Evolutionary conservation across 139 green algal genomes (phyloP), one percentile per base, ranked within the genome.

Genomic region (Ostreobium quekettii): DNA sequence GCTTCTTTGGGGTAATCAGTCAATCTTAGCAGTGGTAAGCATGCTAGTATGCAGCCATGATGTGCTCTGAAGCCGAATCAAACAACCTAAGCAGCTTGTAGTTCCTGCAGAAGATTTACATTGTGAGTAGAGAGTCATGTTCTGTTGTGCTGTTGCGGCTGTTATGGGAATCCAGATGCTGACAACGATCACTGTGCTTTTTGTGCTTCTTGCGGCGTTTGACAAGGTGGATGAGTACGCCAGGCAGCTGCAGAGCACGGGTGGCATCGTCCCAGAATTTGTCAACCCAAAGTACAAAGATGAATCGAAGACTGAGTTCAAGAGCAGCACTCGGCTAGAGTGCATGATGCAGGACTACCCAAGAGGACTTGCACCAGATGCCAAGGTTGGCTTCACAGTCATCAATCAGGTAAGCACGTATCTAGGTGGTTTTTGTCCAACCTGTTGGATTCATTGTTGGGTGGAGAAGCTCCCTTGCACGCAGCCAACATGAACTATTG

Each of bases 271-370:
- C 65, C 76, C 76, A 8, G 94, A 99, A 83, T 99, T 99, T 81
- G 90, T 99, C 35, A 99, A 99, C 77, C 94, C 94, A 53, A 99
- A 99, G 81, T 93, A 91, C 71, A 87, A 82, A 53, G 94, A 99
- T 76, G 75, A 75, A 38, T 87, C 64, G 72, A 88, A 85, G 67
- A 95, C 85, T 1, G 69, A 61, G 1, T 99, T 99, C 81, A 98
- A 99, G 79, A 87, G 72, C 59, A 80, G 80, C 74, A 98, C 94
- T 1, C 86, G 94, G 1, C 83, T 98, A n/a, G 94, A 99, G 80
- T 98, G 94, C 85, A 98, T 99, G 94, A 99, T 99, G 94, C 93
- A 97, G 81, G 94, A 96, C 75, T 93, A 90, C 69, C 87, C 90
- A n/a, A 87, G 90, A 64, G 81, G 67, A 1, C 79, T 96, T 64